A percentile compares a stretch with the other conserved stretches of the same genome.
These are phyloP conservation scores for Acacia concinna DNA, from an alignment of 331 rosid species.

Conservation along the genomic window DNA sequence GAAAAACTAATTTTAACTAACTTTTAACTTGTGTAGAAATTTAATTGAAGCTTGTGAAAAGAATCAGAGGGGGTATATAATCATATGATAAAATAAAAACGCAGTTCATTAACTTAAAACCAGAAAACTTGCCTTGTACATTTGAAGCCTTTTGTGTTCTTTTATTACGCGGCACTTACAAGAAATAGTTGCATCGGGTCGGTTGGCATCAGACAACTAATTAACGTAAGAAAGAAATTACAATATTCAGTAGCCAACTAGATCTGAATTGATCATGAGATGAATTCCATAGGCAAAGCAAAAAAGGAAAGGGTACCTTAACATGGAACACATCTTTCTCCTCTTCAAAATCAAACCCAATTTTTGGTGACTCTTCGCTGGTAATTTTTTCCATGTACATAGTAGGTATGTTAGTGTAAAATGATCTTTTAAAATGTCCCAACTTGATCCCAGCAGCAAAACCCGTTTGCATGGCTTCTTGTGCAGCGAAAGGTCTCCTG, in stretches of 20 bases:
- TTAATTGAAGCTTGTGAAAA: not conserved
- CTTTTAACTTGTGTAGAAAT: not conserved
- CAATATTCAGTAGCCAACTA: constrained; percentile 4
- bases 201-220: constrained; percentile 42
- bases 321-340: constrained; percentile 48
- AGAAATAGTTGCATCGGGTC: constrained; percentile 32
- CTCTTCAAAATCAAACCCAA: constrained; percentile 42
- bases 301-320: constrained; percentile 36
- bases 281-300: not conserved
- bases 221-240: not conserved
- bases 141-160: constrained; percentile 39
- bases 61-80: not conserved
- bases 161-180: constrained; percentile 46
- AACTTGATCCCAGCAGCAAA: constrained; percentile 25
- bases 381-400: constrained; percentile 42
- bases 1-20: not conserved
- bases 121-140: constrained; percentile 46
- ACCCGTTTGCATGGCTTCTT: constrained; percentile 23
- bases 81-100: not conserved
- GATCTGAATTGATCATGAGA: not conserved
- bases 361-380: constrained; percentile 20
- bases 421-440: constrained; percentile 28
- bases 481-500: constrained; percentile 38
- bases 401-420: constrained; percentile 42
- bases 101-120: not conserved